Conservation (phyloP, 257 asterid genomes). For the Plantago major region DNA sequence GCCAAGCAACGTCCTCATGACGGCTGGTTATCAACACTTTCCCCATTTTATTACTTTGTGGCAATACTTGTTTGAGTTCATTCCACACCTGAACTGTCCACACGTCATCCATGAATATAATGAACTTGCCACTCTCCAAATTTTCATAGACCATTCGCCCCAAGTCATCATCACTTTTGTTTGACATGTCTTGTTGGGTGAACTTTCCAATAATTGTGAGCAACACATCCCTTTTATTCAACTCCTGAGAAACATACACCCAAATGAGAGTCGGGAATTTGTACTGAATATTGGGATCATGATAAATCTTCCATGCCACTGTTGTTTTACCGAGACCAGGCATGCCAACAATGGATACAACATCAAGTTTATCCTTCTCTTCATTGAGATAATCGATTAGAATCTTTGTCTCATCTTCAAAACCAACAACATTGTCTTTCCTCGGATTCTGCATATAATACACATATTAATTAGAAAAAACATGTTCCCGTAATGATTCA, state of each 20-base stretch:
- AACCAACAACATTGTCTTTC: not conserved
- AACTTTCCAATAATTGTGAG: not conserved
- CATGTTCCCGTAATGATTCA: too few species aligned
- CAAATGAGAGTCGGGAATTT: constrained; percentile 1
- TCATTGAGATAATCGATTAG: not conserved
- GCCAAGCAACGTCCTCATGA: constrained; percentile 16
- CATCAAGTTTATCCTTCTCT: not conserved
- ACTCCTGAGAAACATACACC: not conserved
- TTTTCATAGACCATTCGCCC: not conserved
- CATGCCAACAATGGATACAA: not conserved
- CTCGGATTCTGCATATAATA: not conserved
- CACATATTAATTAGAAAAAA: too few species aligned
- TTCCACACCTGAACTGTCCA: constrained; percentile 38
- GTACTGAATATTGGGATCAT: not conserved
- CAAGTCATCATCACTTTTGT: not conserved
- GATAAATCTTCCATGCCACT: not conserved
- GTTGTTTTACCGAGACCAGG: constrained; percentile 8
- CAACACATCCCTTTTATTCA: not conserved
- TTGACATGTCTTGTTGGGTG: not conserved
- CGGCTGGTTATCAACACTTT: constrained; percentile 50
- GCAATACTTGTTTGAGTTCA: constrained; percentile 22
- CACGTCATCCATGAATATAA: constrained; percentile 46
- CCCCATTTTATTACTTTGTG: constrained; percentile 24
- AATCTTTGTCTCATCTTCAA: not conserved
- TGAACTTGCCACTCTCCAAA: constrained; percentile 25